phyloP scores from a whole-genome alignment of 805 yeast species.

The Scheffersomyces amazonensis region DNA sequence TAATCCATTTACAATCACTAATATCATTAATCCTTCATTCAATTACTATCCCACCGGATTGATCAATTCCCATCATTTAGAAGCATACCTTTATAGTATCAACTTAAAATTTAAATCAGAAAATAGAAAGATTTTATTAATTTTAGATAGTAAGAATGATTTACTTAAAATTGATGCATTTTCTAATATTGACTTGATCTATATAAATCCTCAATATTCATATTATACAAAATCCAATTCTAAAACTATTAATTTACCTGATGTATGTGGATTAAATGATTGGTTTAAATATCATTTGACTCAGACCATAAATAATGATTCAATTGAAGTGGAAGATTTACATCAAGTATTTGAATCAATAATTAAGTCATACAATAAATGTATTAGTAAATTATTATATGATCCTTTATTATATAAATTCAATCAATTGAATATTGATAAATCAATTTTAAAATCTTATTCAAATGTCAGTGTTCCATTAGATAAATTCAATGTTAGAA shows the following conservation, averaged over 20 bases:
- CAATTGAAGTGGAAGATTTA: not conserved
- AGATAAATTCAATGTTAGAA: not conserved
- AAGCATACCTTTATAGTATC: constrained; percentile 5
- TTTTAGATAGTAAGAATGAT: constrained; percentile 5
- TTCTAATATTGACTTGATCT: constrained; percentile 6
- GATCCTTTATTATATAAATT: constrained; percentile 4
- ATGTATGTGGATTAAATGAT: constrained; percentile 7
- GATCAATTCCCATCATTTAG: constrained; percentile 8
- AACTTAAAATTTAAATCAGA: constrained; percentile 5
- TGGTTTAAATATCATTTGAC: constrained; percentile 2
- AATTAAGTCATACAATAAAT: not conserved
- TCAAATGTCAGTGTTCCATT: not conserved
- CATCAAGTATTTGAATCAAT: not conserved
- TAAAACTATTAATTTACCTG: constrained; percentile 2
- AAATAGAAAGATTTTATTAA: constrained; percentile 4
- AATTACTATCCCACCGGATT: constrained; percentile 9
- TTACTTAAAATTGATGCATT: not conserved
- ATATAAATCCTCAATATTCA: constrained; percentile 4
- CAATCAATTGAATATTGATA: constrained; percentile 3
- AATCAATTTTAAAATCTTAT: not conserved
- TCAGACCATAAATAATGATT: not conserved
- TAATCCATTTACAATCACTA: constrained; percentile 7
- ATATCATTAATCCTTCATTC: not conserved
- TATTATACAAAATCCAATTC: not conserved
- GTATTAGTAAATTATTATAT: constrained; percentile 1